Evolutionary conservation across 306 rosid genomes (phyloP).

Genomic region (Acmispon strigosus): DNA sequence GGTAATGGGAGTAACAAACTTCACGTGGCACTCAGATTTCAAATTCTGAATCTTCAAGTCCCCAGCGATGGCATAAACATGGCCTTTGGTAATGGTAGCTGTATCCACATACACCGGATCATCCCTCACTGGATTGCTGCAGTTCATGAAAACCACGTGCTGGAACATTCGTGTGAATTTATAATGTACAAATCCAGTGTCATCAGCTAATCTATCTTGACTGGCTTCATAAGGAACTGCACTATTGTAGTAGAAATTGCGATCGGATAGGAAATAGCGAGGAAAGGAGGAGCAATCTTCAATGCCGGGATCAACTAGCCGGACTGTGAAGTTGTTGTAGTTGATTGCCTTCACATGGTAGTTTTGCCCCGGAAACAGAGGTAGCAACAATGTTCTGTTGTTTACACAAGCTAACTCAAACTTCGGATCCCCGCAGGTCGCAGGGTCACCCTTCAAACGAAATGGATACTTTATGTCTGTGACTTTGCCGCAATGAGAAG

Average conservation of each 20-base stretch:
- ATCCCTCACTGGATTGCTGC: background rate
- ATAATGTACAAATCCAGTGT: no score
- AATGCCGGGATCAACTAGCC: constrained; percentile 1
- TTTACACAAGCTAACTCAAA: constrained; percentile 16
- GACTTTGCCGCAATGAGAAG: constrained; percentile 22
- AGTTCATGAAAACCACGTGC: constrained; percentile 11
- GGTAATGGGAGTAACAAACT: background rate
- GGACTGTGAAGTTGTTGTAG: constrained; percentile 22
- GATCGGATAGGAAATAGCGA: background rate
- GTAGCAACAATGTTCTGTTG: background rate
- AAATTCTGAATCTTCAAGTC: background rate
- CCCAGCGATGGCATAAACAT: constrained; percentile 1
- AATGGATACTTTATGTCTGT: constrained; percentile 21
- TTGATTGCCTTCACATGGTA: constrained; percentile 24
- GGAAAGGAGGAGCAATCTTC: constrained; percentile 15
- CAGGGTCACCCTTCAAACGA: background rate
- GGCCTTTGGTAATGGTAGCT: background rate
- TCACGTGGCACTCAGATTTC: background rate
- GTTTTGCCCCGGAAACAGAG: background rate
- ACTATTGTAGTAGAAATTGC: background rate
- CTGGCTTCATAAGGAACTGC: background rate
- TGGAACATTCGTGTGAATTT: background rate
- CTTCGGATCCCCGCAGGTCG: background rate
- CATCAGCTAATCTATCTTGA: background rate
- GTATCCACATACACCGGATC: background rate